These are phyloP conservation scores for Ustilago vetiveriae DNA, from an alignment of 1,284 basidiomycete species.

Conservation along the genomic window DNA sequence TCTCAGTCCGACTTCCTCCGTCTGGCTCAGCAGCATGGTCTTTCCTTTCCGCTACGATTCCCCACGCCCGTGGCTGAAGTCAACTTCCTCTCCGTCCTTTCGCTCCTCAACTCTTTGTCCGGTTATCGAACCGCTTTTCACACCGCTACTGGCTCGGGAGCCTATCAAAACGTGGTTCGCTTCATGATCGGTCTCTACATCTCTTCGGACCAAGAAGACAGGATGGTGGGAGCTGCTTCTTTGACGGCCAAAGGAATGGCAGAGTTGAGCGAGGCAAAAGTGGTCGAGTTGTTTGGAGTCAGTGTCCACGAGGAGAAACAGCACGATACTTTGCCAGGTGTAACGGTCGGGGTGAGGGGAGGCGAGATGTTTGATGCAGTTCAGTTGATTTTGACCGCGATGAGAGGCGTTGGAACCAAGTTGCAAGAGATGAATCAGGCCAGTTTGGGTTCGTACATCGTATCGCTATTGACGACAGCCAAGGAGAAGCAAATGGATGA, in stretches of 20 bases:
- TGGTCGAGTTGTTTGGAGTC: constrained; percentile 53
- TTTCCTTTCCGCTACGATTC: constrained; percentile 58
- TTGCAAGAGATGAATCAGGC: constrained; percentile 74
- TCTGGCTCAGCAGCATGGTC: constrained; percentile 49
- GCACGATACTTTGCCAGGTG: constrained; percentile 76
- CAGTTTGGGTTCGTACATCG: constrained; percentile 79
- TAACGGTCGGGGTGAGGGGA: constrained; percentile 77
- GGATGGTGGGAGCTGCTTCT: constrained; percentile 7
- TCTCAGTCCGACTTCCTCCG: constrained; percentile 13
- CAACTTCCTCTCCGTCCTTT: constrained; percentile 59
- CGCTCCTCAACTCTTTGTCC: constrained; percentile 58
- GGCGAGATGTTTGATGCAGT: constrained; percentile 80
- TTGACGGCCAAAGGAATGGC: constrained; percentile 44
- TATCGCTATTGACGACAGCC: constrained; percentile 74
- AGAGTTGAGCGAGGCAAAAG: constrained; percentile 21
- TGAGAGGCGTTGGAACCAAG: constrained; percentile 79
- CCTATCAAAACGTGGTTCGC: constrained; percentile 56
- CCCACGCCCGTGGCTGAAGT: constrained; percentile 43
- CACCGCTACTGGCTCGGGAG: constrained; percentile 47
- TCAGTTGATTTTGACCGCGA: constrained; percentile 73
- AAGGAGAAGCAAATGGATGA: constrained; percentile 66
- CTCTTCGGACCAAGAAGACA: constrained; percentile 18
- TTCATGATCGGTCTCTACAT: constrained; percentile 59
- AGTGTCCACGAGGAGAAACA: constrained; percentile 72
- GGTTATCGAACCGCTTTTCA: constrained; percentile 60